Base-by-base conservation (phyloP, 331 rosid genomes). In the Arachis monticola region DNA sequence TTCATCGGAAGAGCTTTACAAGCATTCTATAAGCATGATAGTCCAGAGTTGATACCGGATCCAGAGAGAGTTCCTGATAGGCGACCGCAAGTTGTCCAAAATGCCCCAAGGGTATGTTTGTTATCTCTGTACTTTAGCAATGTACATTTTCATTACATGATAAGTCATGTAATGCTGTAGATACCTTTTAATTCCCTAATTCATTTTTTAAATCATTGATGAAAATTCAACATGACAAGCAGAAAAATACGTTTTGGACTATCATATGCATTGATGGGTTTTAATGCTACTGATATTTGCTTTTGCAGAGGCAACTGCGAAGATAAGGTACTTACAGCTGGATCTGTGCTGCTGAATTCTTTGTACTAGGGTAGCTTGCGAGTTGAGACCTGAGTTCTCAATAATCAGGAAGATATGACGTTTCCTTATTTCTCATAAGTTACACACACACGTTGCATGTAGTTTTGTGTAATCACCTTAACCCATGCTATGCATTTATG, bases 1-100 rank as follows among this genome's bases (percentile, higher is more conserved):
- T 95, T 92, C 74, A 89, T 95, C 9, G 88, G 96, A 65, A 88
- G 97, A 90, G 92, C 97, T 31, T 82, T 94, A 50, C 97, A 90
- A 64, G 93, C 92, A 55, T 92, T 95, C 76, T 87, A 86, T 79
- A 90, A 88, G 85, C 98, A 88, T 50, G 96, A 89, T 69, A 86
- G 90, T 82, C 88, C 97, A 67, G 95, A 88, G 42, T 80, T 93
- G 82, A 85, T 88, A 81, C 97, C 97, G 22, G 89, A 93, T 45
- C 93, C 90, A 13, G 97, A 93, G 44, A 83, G 82, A 84, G 86
- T 77, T 77, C 67, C 96, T 46, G 79, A 85, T 45, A 81, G 86
- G 72, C 85, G 84, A 60, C 85, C 86, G 31, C 97, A 87, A 80
- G 83, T 67, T 77, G 82, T 77, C 44, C 88, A 82, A 63, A 88